phyloP scores from a whole-genome alignment of 176 grass and related monocot species.

The Canna indica region DNA sequence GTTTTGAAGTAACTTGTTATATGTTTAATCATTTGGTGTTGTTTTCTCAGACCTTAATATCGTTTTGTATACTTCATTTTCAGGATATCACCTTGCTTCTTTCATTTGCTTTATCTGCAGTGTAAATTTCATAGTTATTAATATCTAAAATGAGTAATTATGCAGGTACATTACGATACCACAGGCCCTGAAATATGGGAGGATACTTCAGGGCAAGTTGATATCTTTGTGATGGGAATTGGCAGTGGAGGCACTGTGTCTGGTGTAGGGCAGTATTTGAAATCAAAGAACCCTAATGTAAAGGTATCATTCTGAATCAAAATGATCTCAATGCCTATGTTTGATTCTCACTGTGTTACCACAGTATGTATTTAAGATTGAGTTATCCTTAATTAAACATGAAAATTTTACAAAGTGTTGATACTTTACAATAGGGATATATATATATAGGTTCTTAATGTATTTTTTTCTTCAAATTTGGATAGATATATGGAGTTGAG shows the following conservation, averaged over 20 bases:
- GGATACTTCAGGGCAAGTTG: slow-evolving; percentile 71
- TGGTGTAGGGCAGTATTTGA: slow-evolving; percentile 41
- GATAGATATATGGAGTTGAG: slow-evolving; percentile 51
- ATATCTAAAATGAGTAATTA: background rate
- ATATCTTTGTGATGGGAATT: slow-evolving; percentile 89
- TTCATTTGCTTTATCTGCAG: no score
- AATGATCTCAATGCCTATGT: background rate
- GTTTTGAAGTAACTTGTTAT: background rate
- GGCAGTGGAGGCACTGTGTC: slow-evolving; percentile 51
- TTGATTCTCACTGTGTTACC: background rate
- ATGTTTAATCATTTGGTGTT: no score
- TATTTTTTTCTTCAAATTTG: background rate
- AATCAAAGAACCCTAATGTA: slow-evolving; percentile 41
- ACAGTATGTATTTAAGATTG: no score
- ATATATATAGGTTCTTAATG: background rate
- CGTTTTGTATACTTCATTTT: background rate
- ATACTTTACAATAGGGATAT: background rate
- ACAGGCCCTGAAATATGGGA: slow-evolving; percentile 91
- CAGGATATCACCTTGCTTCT: no score
- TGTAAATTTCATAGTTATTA: no score
- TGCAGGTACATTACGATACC: slow-evolving; percentile 66
- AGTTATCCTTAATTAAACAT: background rate
- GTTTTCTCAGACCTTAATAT: background rate
- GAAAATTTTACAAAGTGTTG: no score
- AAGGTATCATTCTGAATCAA: slow-evolving; percentile 21